Conservation (phyloP, 2,329 filamentous ascomycete species). For the Graphium sp. region DNA sequence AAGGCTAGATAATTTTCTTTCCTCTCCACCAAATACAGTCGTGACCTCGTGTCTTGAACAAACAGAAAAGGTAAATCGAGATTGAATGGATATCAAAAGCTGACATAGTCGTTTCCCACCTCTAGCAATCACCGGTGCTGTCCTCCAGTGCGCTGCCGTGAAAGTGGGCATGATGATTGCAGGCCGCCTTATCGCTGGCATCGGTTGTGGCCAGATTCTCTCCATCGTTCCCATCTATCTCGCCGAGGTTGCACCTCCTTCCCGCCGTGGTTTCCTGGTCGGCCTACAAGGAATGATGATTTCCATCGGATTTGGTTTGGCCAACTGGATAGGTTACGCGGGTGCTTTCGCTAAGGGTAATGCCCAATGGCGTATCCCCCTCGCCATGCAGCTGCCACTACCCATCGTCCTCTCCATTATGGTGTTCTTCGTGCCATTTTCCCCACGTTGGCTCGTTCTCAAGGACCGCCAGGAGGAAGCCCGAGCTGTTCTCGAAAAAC, state of each 20-base stretch:
- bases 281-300: conserved; percentile 14
- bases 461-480: conserved; percentile 2
- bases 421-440: conserved; percentile 10
- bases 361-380: conserved; percentile 15
- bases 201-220: conserved; percentile 10
- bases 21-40: no score
- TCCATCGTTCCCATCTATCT: conserved; percentile 11
- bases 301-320: conserved; percentile 17
- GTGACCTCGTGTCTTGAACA: no score
- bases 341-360: conserved; percentile 13
- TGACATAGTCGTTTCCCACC: no score
- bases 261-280: conserved; percentile 11
- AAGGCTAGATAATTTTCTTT: no score
- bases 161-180: conserved; percentile 12
- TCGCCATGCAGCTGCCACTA: conserved; percentile 14
- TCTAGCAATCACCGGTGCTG: conserved; percentile 11
- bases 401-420: conserved; percentile 8
- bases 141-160: conserved; percentile 10
- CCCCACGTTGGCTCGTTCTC: conserved; percentile 10
- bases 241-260: conserved; percentile 11
- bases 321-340: conserved; percentile 21
- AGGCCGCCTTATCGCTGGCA: conserved; percentile 10
- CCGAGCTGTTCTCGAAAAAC: no score
- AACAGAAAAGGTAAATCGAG: no score
- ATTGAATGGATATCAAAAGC: no score